Evolutionary conservation across 495 filamentous ascomycete genomes (phyloP).

Genomic region (Polyplosphaeria fusca): DNA sequence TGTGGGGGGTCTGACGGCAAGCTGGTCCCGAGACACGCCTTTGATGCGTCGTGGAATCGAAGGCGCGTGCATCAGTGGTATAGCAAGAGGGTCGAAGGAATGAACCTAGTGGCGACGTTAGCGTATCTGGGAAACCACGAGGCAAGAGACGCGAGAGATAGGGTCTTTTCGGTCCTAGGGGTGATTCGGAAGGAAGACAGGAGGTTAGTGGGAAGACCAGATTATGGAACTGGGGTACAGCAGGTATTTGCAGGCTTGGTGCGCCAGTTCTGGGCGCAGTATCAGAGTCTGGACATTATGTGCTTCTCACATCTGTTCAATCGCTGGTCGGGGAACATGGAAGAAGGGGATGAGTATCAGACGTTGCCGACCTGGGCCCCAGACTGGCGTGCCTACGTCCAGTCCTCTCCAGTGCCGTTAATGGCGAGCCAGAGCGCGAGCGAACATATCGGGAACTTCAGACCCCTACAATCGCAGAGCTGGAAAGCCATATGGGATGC

Average conservation of each 20-base stretch:
- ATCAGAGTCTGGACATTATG: slow-evolving; percentile 18
- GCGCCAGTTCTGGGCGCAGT: slow-evolving; percentile 12
- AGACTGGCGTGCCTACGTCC: slow-evolving; percentile 10
- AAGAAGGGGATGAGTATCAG: background rate
- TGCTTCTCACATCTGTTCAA: slow-evolving; percentile 24
- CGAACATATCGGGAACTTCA: slow-evolving; percentile 17
- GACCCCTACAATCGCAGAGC: background rate
- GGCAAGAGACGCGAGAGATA: slow-evolving; percentile 10
- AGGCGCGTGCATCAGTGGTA: slow-evolving; percentile 18
- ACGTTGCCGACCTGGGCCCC: slow-evolving; percentile 15
- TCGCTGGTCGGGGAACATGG: background rate
- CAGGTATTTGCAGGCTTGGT: slow-evolving; percentile 13
- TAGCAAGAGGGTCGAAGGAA: background rate
- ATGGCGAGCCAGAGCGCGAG: slow-evolving; percentile 25
- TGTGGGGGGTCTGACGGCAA: slow-evolving; percentile 1
- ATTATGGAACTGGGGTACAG: slow-evolving; percentile 5
- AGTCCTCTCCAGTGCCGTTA: slow-evolving; percentile 13
- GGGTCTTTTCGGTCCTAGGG: slow-evolving; percentile 14
- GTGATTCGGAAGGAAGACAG: slow-evolving; percentile 2
- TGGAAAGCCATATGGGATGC: slow-evolving; percentile 6
- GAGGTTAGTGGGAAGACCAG: slow-evolving; percentile 2
- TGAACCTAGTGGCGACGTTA: slow-evolving; percentile 7
- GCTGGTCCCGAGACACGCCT: slow-evolving; percentile 4
- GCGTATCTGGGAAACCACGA: slow-evolving; percentile 19
- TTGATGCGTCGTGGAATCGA: slow-evolving; percentile 18